These are phyloP conservation scores for Calocybe indica DNA, from an alignment of 768 basidiomycete genomes.

Conservation along the genomic window DNA sequence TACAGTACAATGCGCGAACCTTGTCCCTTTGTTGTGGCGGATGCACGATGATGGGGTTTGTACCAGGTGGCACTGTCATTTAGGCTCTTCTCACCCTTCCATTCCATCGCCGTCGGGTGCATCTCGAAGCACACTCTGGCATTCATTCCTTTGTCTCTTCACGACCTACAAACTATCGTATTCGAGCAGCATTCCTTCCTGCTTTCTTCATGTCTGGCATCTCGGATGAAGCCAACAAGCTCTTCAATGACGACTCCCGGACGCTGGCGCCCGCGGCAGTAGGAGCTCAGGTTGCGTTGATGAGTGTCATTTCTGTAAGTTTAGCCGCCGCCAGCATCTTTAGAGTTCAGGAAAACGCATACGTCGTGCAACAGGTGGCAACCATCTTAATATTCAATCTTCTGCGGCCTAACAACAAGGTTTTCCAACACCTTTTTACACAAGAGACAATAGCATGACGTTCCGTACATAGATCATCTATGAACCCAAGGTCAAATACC, in stretches of 20 bases:
- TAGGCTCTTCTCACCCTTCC: too few species aligned
- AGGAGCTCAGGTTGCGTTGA: conserved; percentile 69
- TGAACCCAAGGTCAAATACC: conserved; percentile 92
- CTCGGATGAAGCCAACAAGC: conserved; percentile 27
- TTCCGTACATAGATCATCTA: conserved; percentile 62
- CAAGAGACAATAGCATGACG: neutral
- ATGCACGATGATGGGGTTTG: too few species aligned
- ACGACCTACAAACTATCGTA: neutral
- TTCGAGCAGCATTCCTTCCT: neutral
- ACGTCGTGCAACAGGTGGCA: conserved; percentile 34
- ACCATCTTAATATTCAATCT: conserved; percentile 76
- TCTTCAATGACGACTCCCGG: conserved; percentile 42
- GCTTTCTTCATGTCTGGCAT: conserved; percentile 26
- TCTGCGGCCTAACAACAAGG: conserved; percentile 87
- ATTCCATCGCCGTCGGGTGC: too few species aligned
- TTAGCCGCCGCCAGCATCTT: neutral
- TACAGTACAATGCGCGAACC: too few species aligned
- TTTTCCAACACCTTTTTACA: conserved; percentile 17
- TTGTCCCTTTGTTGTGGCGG: too few species aligned
- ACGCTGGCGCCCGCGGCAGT: conserved; percentile 79
- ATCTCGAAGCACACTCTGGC: neutral
- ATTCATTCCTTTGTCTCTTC: conserved; percentile 3
- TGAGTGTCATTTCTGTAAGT: conserved; percentile 69
- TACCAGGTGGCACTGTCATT: too few species aligned
- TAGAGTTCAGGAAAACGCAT: conserved; percentile 4